A percentile compares a stretch with the other conserved stretches of the same genome.
These are phyloP conservation scores for Pythium aquatile DNA, from an alignment of 352 stramenopile genomes.

Conservation along the genomic window DNA sequence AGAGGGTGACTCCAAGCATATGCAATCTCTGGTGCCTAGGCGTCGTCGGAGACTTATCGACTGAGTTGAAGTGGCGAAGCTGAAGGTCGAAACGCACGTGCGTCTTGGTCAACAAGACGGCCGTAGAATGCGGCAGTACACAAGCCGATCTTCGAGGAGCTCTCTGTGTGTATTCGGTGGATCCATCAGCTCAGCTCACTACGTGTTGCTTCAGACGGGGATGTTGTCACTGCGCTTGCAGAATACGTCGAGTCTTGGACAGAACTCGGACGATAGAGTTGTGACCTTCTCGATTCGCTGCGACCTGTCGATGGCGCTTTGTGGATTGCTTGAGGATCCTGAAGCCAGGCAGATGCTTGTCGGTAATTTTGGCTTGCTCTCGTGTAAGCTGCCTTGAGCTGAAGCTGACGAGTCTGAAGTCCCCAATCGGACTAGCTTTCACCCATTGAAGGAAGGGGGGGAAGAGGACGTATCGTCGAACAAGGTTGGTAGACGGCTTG, in stretches of 20 bases:
- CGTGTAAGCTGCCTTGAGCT: slow-evolving; percentile 22
- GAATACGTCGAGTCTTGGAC: neutral
- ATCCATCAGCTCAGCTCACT: neutral
- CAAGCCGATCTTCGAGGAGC: slow-evolving; percentile 22
- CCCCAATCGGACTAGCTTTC: neutral
- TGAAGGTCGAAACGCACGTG: slow-evolving; percentile 50
- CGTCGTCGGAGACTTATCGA: too few relatives aligned
- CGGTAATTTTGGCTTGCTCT: slow-evolving; percentile 30
- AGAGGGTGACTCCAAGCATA: too few relatives aligned
- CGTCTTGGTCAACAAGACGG: slow-evolving; percentile 31
- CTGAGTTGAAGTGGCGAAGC: slow-evolving; percentile 39
- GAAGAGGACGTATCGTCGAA: too few relatives aligned
- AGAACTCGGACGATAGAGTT: neutral
- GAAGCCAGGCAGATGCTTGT: slow-evolving; percentile 43
- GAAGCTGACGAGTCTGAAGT: neutral
- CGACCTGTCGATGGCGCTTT: slow-evolving; percentile 31
- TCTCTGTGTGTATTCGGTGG: slow-evolving; percentile 20
- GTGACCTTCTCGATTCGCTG: slow-evolving; percentile 24
- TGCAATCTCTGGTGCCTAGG: too few relatives aligned
- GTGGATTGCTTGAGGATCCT: slow-evolving; percentile 39
- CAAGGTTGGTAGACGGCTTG: too few relatives aligned
- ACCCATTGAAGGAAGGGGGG: too few relatives aligned
- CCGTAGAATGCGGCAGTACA: neutral
- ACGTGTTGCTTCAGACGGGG: neutral
- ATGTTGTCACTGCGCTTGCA: neutral